These are phyloP conservation scores for Allium fistulosum DNA, from an alignment of 106 monocot genomes.

Conservation along the genomic window DNA sequence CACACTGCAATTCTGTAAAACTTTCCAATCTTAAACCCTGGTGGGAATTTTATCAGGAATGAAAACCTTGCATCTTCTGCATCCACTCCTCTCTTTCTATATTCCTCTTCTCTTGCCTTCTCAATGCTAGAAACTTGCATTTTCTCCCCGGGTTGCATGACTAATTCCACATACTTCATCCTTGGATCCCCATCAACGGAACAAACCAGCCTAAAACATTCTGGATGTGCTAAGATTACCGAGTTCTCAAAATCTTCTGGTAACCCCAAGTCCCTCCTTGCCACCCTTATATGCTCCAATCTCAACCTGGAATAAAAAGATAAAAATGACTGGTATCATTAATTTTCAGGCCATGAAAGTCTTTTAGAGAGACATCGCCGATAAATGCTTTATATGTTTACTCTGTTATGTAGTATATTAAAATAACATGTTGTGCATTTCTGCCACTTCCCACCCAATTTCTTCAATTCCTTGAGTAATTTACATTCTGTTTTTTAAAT, in stretches of 20 bases:
- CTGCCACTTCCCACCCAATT: too few species aligned
- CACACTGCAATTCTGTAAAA: slow-evolving; percentile 84
- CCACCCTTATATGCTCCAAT: slow-evolving; percentile 77
- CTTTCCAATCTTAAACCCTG: slow-evolving; percentile 95
- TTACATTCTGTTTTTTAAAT: too few species aligned
- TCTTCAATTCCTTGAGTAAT: too few species aligned
- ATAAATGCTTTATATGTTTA: too few species aligned
- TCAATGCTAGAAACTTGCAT: slow-evolving; percentile 49
- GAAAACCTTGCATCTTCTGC: slow-evolving; percentile 81
- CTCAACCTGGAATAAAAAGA: slow-evolving; percentile 33
- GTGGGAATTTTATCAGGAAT: slow-evolving; percentile 74
- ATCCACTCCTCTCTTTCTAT: slow-evolving; percentile 41
- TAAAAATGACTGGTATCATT: too few species aligned
- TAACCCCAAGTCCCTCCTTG: slow-evolving; percentile 66
- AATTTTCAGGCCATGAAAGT: too few species aligned
- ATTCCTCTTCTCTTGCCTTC: slow-evolving; percentile 54
- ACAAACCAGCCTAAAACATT: slow-evolving; percentile 50
- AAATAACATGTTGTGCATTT: too few species aligned
- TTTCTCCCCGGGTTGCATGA: slow-evolving; percentile 13
- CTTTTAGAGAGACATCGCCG: too few species aligned
- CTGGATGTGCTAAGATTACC: slow-evolving; percentile 52
- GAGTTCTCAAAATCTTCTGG: slow-evolving; percentile 96
- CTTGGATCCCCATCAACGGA: slow-evolving; percentile 33
- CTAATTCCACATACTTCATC: slow-evolving; percentile 59
- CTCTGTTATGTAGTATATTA: too few species aligned